phyloP scores from a whole-genome alignment of 2,329 filamentous ascomycete genomes.

The Pestalotiopsis fici region DNA sequence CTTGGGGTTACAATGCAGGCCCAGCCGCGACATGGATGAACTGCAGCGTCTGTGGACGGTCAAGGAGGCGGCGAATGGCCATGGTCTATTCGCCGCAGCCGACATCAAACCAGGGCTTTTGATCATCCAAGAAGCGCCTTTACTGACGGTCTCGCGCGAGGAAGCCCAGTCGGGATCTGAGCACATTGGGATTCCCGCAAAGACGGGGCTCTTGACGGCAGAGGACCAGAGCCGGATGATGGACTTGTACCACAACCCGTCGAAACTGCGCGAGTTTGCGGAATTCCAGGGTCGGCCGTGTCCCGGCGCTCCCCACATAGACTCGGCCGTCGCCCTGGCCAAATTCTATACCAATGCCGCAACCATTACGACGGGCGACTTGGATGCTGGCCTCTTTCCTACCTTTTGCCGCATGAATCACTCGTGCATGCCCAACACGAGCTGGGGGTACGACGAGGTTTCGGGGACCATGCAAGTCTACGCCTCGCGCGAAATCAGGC shows the following conservation, averaged over 20 bases:
- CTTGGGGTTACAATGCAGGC: neutral
- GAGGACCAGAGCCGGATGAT: neutral
- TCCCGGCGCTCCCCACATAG: slow-evolving; percentile 1
- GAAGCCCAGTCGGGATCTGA: neutral
- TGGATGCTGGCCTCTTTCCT: slow-evolving; percentile 6
- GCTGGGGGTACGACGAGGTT: neutral
- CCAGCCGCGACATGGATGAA: neutral
- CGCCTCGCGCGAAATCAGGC: slow-evolving; percentile 1
- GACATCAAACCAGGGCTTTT: neutral
- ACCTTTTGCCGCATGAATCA: slow-evolving; percentile 11
- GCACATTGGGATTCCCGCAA: neutral
- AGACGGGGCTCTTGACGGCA: neutral
- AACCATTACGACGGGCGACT: neutral
- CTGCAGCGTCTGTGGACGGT: neutral
- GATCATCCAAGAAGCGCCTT: slow-evolving; percentile 4
- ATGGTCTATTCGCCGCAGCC: neutral
- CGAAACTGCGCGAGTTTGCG: neutral
- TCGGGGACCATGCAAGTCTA: slow-evolving; percentile 7
- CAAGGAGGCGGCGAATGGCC: neutral
- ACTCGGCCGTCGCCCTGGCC: slow-evolving; percentile 1
- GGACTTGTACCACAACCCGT: slow-evolving; percentile 2
- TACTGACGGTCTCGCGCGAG: neutral
- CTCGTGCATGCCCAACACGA: slow-evolving; percentile 5
- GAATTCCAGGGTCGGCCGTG: slow-evolving; percentile 3
- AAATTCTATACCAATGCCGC: slow-evolving; percentile 6